These are phyloP conservation scores for Monosporozyma unispora DNA, from an alignment of 805 yeast species.

Conservation along the genomic window DNA sequence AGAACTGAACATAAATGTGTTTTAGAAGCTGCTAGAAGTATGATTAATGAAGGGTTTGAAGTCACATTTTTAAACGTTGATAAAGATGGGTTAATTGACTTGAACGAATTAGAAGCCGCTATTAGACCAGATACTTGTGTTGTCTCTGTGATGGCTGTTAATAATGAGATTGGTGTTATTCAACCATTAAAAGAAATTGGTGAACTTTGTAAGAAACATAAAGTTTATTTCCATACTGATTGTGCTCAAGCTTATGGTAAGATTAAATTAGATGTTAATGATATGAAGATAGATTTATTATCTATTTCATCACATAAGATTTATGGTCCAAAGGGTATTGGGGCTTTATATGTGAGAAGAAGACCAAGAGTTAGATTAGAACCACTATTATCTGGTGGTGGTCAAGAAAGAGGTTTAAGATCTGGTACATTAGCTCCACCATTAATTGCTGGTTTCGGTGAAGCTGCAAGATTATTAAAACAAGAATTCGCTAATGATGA, in stretches of 20 bases:
- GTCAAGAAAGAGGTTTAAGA: conserved; percentile 96
- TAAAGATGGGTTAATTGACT: conserved; percentile 66
- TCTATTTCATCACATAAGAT: conserved; percentile 94
- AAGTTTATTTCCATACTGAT: conserved; percentile 94
- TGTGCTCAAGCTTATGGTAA: conserved; percentile 97
- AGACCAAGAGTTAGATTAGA: conserved; percentile 97
- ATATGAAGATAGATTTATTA: conserved; percentile 84
- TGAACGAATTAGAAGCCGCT: conserved; percentile 70
- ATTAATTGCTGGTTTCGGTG: conserved; percentile 90
- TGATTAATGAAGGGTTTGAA: conserved; percentile 95
- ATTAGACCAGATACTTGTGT: conserved; percentile 86
- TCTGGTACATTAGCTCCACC: conserved; percentile 98
- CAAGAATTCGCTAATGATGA: conserved; percentile 68
- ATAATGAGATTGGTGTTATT: conserved; percentile 95
- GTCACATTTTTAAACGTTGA: conserved; percentile 86
- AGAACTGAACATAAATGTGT: conserved; percentile 99
- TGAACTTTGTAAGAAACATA: conserved; percentile 68
- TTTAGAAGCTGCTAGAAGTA: conserved; percentile 87
- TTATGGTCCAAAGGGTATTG: conserved; percentile 97
- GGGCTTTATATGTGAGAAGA: conserved; percentile 91
- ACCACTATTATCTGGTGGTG: conserved; percentile 94
- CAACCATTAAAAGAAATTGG: conserved; percentile 97
- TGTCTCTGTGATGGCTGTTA: conserved; percentile 93
- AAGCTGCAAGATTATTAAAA: conserved; percentile 80
- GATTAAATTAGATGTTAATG: conserved; percentile 85